Base-by-base conservation (phyloP, 257 asterid genomes). In the Osmanthus fragrans region DNA sequence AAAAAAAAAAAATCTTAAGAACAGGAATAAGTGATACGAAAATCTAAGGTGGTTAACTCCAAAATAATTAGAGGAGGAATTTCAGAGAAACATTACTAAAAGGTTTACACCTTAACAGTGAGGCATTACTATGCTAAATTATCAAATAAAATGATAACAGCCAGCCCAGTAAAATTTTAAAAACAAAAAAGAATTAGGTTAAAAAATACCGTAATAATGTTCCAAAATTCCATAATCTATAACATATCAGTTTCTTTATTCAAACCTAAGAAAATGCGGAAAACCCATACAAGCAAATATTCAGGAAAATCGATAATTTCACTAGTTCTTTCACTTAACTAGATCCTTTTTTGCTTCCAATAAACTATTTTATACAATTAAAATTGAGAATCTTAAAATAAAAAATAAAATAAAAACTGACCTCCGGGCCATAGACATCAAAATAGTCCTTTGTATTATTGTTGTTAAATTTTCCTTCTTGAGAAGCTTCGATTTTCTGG, bases 371-470 rank as follows among this genome's bases (percentile, higher is more conserved):
- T 15, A 12, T 11, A 32, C 33, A 40, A 64, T 19, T 6, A 70
- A 34, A 34, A 78, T 66, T 27, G 33, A 47, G 29, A 75, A 80
- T 32, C 63, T 68, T 8, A 27, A 21, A 75, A 73, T 0, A 25
- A 25, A 25, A 42, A 60, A 23, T n/a, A n/a, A n/a, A n/a, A n/a
- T n/a, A n/a, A 65, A 34, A 58, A 12, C 1, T 13, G 72, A 91
- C 97, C 95, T 94, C 85, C 64, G 99, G 92, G 40, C 97, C 98
- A 73, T 94, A 91, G 79, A 94, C 80, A 80, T 92, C 97, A 77
- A 80, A 85, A 84, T 92, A 94, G 77, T 92, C 69, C 70, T 85
- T 87, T 64, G 84, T 63, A 77, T 73, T 74, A 80, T 47, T 16
- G 67, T 73, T 72, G 77, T 77, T 73, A 71, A 87, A 27, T 18